phyloP scores from a whole-genome alignment of 2,329 filamentous ascomycete species.

The Onygenales sp. region DNA sequence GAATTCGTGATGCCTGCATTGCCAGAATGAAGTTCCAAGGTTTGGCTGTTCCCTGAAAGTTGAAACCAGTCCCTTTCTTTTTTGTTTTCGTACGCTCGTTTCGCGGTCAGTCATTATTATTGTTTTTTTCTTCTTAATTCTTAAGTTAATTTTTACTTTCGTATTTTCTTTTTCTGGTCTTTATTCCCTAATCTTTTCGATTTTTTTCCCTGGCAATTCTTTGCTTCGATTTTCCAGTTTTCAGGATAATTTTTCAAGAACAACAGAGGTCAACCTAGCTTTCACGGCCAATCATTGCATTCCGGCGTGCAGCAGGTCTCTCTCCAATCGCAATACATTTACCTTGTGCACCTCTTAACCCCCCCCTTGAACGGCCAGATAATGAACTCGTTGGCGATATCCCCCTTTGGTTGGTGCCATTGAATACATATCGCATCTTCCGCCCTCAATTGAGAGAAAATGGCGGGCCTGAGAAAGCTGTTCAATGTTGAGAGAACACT shows the following conservation, averaged over 20 bases:
- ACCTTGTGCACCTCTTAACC: neutral
- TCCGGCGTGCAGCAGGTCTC: neutral
- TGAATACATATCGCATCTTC: neutral
- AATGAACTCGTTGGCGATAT: neutral
- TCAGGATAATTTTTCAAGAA: neutral
- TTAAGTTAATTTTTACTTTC: neutral
- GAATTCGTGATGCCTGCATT: neutral
- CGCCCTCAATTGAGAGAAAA: slow-evolving; percentile 17
- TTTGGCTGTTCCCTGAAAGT: neutral
- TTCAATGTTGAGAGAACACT: slow-evolving; percentile 8
- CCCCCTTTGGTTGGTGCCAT: neutral
- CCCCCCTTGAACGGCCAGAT: neutral
- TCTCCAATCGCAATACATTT: neutral
- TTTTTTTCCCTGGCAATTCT: neutral
- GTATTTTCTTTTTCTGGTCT: neutral
- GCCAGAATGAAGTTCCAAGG: neutral
- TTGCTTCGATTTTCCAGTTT: neutral
- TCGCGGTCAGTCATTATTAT: neutral
- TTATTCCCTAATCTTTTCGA: neutral
- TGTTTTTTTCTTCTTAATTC: neutral
- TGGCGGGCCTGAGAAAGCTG: slow-evolving; percentile 10
- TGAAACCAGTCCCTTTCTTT: neutral
- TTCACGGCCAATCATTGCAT: neutral
- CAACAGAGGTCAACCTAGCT: neutral
- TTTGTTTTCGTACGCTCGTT: neutral